Evolutionary conservation across 306 rosid genomes (phyloP).

Genomic region (Datisca glomerata): DNA sequence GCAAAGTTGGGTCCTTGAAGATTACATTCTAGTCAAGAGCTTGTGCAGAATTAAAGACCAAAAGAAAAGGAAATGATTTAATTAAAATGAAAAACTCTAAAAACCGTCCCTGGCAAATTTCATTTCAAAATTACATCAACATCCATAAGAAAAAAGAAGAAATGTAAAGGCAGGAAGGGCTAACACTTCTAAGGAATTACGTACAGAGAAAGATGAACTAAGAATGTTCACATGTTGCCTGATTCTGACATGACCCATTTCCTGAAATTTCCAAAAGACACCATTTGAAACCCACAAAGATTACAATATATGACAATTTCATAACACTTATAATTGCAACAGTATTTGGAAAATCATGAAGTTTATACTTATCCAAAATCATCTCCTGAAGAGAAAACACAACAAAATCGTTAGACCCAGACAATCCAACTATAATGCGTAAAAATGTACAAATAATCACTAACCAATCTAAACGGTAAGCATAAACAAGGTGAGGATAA

Average conservation of each 20-base stretch:
- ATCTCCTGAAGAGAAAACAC: too few species aligned
- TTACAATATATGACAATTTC: too few species aligned
- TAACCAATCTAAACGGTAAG: too few species aligned
- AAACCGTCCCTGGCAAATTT: not conserved
- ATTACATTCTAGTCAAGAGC: slow-evolving; percentile 72
- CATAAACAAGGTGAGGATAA: too few species aligned
- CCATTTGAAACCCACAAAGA: too few species aligned
- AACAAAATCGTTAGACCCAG: too few species aligned
- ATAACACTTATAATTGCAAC: too few species aligned
- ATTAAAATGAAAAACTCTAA: not conserved
- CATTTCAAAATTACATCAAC: not conserved
- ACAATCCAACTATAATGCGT: too few species aligned
- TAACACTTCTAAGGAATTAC: slow-evolving; percentile 14
- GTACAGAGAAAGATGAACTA: slow-evolving; percentile 59
- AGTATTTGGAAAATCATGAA: too few species aligned
- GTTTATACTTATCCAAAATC: too few species aligned
- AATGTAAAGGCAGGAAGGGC: slow-evolving; percentile 2
- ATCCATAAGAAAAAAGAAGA: not conserved
- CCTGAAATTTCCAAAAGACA: slow-evolving; percentile 34
- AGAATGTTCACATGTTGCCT: slow-evolving; percentile 90
- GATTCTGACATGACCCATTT: slow-evolving; percentile 58
- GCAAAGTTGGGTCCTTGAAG: slow-evolving; percentile 70
- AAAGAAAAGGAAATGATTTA: not conserved
- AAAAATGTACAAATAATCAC: too few species aligned
- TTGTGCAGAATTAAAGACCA: slow-evolving; percentile 39